Base-by-base conservation (phyloP, 1,284 basidiomycete genomes). In the Polyporus tsugae region DNA sequence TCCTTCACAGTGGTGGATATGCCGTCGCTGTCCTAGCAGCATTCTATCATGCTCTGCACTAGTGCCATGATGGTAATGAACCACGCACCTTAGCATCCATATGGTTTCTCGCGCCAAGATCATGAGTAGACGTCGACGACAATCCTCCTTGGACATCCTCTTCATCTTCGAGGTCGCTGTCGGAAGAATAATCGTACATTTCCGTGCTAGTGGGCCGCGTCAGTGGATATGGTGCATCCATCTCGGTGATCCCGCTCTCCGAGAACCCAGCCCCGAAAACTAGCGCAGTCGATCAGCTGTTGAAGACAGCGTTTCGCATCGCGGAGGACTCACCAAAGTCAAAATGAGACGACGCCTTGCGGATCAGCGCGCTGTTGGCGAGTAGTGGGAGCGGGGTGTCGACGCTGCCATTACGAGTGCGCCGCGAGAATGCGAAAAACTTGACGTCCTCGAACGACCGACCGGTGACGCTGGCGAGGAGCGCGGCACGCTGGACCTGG, bases 131-230 rank as follows among this genome's bases (percentile, higher is more conserved):
- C 46, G 35, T n/a, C n/a, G n/a, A n/a, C n/a, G n/a, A 35, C 15
- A 7, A 22, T 17, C 25, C 49, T 19, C 42, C 60, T 15, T 71
- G 60, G 19, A 63, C 62, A n/a, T 71, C 53, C n/a, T 68, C 66
- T 22, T 71, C 68, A n/a, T 74, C 72, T 0, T 74, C 77, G 0
- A 78, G 63, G 52, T 78, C 77, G 57, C 77, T 78, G 58, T 78
- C 77, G 5, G 59, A 70, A 17, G 55, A 46, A 61, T 77, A 76
- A 33, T 70, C 74, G 39, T 75, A 75, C 11, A 63, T 46, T 6
- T 60, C 38, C 1, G 67, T 33, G n/a, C 29, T 68, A 3, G 64
- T 2, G 1, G 49, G n/a, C 0, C 68, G 60, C 7, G 60, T 39
- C 2, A 49, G 33, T 0, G 75, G 74, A 38, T 69, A 72, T 0